Evolutionary conservation across 2,329 filamentous ascomycete genomes (phyloP).

Genomic region (Microdochium paspali): DNA sequence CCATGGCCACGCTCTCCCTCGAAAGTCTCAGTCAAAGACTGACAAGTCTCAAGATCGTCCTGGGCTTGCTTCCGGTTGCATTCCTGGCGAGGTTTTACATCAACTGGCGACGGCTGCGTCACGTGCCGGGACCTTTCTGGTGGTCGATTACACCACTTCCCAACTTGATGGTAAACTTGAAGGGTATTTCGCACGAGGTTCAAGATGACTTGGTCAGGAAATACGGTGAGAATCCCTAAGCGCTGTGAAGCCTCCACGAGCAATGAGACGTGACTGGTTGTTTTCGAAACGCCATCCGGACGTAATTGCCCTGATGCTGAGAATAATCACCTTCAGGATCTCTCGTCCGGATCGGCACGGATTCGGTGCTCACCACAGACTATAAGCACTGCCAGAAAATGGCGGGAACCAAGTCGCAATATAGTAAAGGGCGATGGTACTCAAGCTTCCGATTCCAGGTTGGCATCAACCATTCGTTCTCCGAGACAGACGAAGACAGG

Average conservation of each 20-base stretch:
- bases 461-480: conserved; percentile 4
- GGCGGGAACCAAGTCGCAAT: conserved; percentile 2
- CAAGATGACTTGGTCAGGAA: conserved; percentile 2
- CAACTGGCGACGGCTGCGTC: conserved; percentile 5
- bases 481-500: conserved; percentile 3
- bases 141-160: conserved; percentile 4
- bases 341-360: conserved; percentile 3
- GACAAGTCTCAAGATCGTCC: not conserved
- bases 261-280: too few relatives aligned
- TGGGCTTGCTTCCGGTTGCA: not conserved
- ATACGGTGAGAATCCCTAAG: conserved; percentile 6
- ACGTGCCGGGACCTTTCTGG: conserved; percentile 6
- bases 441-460: conserved; percentile 5
- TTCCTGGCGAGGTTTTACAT: conserved; percentile 2
- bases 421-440: conserved; percentile 5
- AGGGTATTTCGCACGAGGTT: conserved; percentile 3
- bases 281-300: too few relatives aligned
- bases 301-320: too few relatives aligned
- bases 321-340: not conserved
- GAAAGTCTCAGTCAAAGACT: not conserved
- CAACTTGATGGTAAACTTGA: conserved; percentile 4
- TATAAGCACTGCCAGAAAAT: conserved; percentile 3
- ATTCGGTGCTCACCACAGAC: conserved; percentile 5
- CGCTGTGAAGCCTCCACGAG: too few relatives aligned
- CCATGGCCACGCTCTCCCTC: conserved; percentile 1